Evolutionary conservation across 2,329 filamentous ascomycete genomes (phyloP).

Genomic region (Drechslerella dactyloides): DNA sequence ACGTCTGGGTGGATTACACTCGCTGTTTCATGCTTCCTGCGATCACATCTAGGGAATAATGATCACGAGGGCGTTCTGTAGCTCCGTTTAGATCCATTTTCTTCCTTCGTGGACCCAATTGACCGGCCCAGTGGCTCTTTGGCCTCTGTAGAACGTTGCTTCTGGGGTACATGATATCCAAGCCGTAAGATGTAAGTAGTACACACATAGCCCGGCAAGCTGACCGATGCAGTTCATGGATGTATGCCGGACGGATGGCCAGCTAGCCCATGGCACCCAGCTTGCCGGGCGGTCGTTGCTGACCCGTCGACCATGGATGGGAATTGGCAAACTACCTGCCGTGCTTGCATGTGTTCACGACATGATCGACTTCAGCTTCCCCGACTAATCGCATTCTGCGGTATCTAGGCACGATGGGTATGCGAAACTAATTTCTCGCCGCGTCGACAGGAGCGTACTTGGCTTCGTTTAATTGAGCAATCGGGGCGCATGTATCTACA

Average conservation of each 20-base stretch:
- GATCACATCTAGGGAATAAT: conserved; percentile 44
- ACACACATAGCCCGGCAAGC: neutral
- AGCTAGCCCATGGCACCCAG: too few relatives aligned
- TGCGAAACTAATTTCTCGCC: conserved; percentile 13
- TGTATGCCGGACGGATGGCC: neutral
- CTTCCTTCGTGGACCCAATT: conserved; percentile 48
- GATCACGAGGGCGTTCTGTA: conserved; percentile 41
- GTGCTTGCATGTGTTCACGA: conserved; percentile 43
- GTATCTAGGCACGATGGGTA: conserved; percentile 20
- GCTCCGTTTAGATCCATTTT: conserved; percentile 17
- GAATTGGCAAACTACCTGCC: conserved; percentile 21
- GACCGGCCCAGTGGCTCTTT: conserved; percentile 32
- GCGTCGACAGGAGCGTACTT: neutral
- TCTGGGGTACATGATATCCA: conserved; percentile 33
- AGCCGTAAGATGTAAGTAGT: too few relatives aligned
- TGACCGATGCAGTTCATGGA: neutral
- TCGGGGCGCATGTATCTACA: neutral
- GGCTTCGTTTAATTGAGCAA: conserved; percentile 14
- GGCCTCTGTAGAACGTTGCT: conserved; percentile 21
- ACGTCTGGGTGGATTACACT: conserved; percentile 7
- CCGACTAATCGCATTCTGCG: conserved; percentile 44
- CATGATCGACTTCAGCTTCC: conserved; percentile 35
- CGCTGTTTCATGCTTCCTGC: conserved; percentile 7
- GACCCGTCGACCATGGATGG: conserved; percentile 19
- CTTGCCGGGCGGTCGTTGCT: conserved; percentile 12